These are phyloP conservation scores for Kodamaea alishanica DNA, from an alignment of 1,139 yeast genomes.

Conservation along the genomic window DNA sequence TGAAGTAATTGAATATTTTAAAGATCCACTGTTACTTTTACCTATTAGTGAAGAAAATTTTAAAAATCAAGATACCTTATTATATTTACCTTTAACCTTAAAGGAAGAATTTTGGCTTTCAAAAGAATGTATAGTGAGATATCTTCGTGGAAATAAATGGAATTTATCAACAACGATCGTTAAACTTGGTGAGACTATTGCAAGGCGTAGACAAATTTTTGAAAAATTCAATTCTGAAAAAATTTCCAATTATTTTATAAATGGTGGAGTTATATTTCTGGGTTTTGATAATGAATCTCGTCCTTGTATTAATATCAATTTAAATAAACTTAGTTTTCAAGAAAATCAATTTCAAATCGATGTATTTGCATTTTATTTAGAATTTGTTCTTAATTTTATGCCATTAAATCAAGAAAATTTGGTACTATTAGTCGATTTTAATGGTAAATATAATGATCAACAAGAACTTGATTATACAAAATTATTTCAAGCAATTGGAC, in stretches of 20 bases:
- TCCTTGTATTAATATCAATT: conserved; percentile 5
- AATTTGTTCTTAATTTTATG: conserved; percentile 5
- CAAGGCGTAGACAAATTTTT: conserved; percentile 4
- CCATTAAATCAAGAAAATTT: conserved; percentile 5
- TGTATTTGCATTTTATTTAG: conserved; percentile 5
- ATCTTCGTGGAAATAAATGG: conserved; percentile 6
- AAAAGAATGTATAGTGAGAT: conserved; percentile 6
- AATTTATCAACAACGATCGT: conserved; percentile 1
- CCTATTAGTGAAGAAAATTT: neutral
- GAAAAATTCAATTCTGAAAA: conserved; percentile 1
- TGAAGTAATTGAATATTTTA: conserved; percentile 3
- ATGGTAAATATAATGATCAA: conserved; percentile 5
- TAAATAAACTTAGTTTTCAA: conserved; percentile 2
- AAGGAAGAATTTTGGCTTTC: conserved; percentile 7
- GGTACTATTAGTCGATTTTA: conserved; percentile 5
- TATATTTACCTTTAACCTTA: conserved; percentile 1
- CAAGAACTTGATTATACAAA: conserved; percentile 4
- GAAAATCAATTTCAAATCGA: neutral
- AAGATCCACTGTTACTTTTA: conserved; percentile 3
- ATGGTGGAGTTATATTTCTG: conserved; percentile 4
- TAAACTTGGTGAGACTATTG: conserved; percentile 2
- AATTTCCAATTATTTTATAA: conserved; percentile 1
- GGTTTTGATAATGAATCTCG: conserved; percentile 5
- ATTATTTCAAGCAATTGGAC: conserved; percentile 2
- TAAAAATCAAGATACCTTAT: neutral